A percentile compares a stretch with the other conserved stretches of the same genome.
Conservation (phyloP, 2,329 filamentous ascomycete species). For the Pseudogymnoascus sp. region DNA sequence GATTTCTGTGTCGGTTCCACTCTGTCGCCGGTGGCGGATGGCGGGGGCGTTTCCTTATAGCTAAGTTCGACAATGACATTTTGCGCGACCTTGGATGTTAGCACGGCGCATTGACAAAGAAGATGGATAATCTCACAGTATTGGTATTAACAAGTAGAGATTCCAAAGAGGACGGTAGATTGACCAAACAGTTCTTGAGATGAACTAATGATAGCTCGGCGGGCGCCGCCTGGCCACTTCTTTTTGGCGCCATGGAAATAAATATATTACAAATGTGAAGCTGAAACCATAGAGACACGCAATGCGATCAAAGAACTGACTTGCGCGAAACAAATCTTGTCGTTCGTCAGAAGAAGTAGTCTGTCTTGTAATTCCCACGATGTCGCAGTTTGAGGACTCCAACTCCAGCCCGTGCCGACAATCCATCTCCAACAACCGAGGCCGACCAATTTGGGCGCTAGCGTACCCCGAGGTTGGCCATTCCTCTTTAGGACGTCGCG, state of each 20-base stretch:
- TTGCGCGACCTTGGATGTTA: conserved; percentile 62
- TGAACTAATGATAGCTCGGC: conserved; percentile 81
- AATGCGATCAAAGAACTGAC: not conserved
- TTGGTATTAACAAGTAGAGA: conserved; percentile 82
- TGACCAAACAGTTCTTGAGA: conserved; percentile 90
- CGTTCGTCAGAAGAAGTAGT: not conserved
- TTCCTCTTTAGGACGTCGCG: not conserved
- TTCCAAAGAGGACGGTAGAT: conserved; percentile 78
- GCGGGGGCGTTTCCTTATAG: conserved; percentile 55
- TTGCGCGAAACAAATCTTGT: not conserved
- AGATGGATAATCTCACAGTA: conserved; percentile 53
- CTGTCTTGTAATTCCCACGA: not conserved
- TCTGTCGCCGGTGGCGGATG: conserved; percentile 38
- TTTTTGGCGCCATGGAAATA: conserved; percentile 8
- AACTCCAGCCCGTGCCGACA: conserved; percentile 3
- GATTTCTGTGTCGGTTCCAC: conserved; percentile 53
- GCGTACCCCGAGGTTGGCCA: not conserved
- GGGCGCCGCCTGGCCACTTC: conserved; percentile 52
- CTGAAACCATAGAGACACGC: conserved; percentile 1
- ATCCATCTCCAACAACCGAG: conserved; percentile 9
- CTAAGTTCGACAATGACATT: conserved; percentile 93
- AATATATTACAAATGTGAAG: conserved; percentile 7
- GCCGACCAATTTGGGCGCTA: conserved; percentile 2
- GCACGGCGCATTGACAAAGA: conserved; percentile 4
- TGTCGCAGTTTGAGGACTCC: not conserved